phyloP scores from a whole-genome alignment of 2,329 filamentous ascomycete species.

The Pyrenochaeta sp. region DNA sequence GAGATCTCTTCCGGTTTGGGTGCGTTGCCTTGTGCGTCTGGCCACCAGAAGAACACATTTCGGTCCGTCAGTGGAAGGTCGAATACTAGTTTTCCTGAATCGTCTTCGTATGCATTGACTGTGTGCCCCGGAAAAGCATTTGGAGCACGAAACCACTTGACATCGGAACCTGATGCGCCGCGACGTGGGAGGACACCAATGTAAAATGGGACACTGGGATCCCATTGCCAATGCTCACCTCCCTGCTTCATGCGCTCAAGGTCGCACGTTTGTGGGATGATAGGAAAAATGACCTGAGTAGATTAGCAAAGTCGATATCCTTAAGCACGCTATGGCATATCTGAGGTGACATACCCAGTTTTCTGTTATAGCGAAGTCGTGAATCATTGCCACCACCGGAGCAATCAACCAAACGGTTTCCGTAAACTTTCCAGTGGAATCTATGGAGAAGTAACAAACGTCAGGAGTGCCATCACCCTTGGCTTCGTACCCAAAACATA shows the following conservation, averaged over 20 bases:
- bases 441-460: constrained; percentile 47
- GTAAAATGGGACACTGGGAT: constrained; percentile 39
- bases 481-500: constrained; percentile 44
- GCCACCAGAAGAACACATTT: constrained; percentile 56
- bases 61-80: constrained; percentile 48
- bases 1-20: constrained; percentile 33
- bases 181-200: constrained; percentile 33
- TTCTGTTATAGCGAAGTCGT: constrained; percentile 53
- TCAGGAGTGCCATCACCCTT: constrained; percentile 51
- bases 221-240: constrained; percentile 52
- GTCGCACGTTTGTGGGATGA: constrained; percentile 43
- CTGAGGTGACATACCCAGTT: constrained; percentile 43
- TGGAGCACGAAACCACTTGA: constrained; percentile 47
- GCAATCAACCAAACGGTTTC: constrained; percentile 46
- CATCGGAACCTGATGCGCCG: constrained; percentile 12
- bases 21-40: constrained; percentile 46
- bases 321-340: too few relatives aligned
- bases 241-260: constrained; percentile 50
- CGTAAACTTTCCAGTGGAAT: constrained; percentile 35
- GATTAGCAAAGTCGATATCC: too few relatives aligned
- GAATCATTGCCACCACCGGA: constrained; percentile 51
- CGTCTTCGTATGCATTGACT: constrained; percentile 40
- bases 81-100: constrained; percentile 36
- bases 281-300: constrained; percentile 45
- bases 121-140: constrained; percentile 49